These are phyloP conservation scores for Talaromyces sp. DNA, from an alignment of 2,329 filamentous ascomycete genomes.

Conservation along the genomic window DNA sequence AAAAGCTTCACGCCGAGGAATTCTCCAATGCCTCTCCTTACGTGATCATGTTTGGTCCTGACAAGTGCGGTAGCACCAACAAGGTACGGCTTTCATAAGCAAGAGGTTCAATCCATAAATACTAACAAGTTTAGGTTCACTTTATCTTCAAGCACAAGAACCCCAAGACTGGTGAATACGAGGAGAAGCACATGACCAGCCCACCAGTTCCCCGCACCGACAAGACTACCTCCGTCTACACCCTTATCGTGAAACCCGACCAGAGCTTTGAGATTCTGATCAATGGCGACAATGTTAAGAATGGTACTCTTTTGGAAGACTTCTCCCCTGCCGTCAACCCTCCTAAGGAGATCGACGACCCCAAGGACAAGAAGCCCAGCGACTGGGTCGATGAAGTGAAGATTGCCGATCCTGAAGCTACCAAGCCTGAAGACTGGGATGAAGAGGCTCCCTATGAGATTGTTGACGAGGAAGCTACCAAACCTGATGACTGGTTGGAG, in stretches of 20 bases:
- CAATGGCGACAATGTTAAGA: conserved; percentile 82
- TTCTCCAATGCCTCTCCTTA: conserved; percentile 97
- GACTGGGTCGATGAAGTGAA: conserved; percentile 93
- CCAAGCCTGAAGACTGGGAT: conserved; percentile 97
- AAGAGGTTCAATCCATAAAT: not conserved
- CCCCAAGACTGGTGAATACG: conserved; percentile 98
- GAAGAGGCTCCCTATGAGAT: conserved; percentile 97
- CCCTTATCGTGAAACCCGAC: conserved; percentile 91
- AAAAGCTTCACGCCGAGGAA: conserved; percentile 92
- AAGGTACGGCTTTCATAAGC: conserved; percentile 58
- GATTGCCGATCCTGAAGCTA: conserved; percentile 87
- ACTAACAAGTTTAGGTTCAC: conserved; percentile 49
- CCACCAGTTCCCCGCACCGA: conserved; percentile 80
- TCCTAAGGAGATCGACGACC: conserved; percentile 86
- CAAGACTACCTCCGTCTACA: conserved; percentile 94
- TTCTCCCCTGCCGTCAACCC: conserved; percentile 94
- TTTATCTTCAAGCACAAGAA: conserved; percentile 99
- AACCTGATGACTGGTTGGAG: conserved; percentile 94
- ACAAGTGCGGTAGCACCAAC: conserved; percentile 99
- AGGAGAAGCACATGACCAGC: conserved; percentile 94
- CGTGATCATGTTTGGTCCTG: conserved; percentile 99
- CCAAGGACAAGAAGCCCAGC: conserved; percentile 87
- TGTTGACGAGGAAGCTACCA: conserved; percentile 83
- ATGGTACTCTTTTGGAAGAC: conserved; percentile 87
- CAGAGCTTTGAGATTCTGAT: conserved; percentile 92